Evolutionary conservation across 345 rosid species (phyloP).

Genomic region (Aquilaria malaccensis): DNA sequence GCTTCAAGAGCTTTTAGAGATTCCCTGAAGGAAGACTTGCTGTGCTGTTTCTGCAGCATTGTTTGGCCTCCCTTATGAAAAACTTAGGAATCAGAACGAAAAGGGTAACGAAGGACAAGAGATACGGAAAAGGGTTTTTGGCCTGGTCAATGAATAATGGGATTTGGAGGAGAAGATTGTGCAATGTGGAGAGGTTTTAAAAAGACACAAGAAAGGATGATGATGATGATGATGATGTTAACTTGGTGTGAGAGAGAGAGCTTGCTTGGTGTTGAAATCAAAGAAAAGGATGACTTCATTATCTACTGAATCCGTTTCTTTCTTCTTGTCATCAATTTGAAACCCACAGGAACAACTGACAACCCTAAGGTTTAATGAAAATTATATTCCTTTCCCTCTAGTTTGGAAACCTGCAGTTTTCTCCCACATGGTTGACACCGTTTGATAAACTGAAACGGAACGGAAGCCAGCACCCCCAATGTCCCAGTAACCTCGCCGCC

Average conservation of each 20-base stretch:
- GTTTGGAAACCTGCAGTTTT: too few species aligned
- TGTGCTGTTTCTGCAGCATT: slow-evolving; percentile 46
- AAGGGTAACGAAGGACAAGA: not conserved
- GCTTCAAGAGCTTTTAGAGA: slow-evolving; percentile 59
- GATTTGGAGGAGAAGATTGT: slow-evolving; percentile 5
- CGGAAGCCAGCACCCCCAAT: too few species aligned
- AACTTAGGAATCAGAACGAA: not conserved
- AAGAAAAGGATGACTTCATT: slow-evolving; percentile 45
- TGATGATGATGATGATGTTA: too few species aligned
- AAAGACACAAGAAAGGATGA: not conserved
- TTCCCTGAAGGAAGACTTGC: slow-evolving; percentile 40
- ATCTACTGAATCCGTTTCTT: slow-evolving; percentile 17
- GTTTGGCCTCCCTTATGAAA: slow-evolving; percentile 10
- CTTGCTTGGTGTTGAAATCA: slow-evolving; percentile 42
- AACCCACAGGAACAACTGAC: too few species aligned
- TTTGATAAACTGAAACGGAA: too few species aligned
- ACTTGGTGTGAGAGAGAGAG: slow-evolving; percentile 6
- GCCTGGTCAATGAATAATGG: slow-evolving; percentile 15
- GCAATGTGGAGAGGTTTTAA: slow-evolving; percentile 10
- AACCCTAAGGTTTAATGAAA: too few species aligned
- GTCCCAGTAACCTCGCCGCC: too few species aligned
- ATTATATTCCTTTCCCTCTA: too few species aligned
- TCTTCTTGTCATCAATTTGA: too few species aligned
- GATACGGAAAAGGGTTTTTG: slow-evolving; percentile 6
- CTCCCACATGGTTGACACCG: too few species aligned